Evolutionary conservation across 2,329 filamentous ascomycete species (phyloP).

Genomic region (Sporothrix sp.): DNA sequence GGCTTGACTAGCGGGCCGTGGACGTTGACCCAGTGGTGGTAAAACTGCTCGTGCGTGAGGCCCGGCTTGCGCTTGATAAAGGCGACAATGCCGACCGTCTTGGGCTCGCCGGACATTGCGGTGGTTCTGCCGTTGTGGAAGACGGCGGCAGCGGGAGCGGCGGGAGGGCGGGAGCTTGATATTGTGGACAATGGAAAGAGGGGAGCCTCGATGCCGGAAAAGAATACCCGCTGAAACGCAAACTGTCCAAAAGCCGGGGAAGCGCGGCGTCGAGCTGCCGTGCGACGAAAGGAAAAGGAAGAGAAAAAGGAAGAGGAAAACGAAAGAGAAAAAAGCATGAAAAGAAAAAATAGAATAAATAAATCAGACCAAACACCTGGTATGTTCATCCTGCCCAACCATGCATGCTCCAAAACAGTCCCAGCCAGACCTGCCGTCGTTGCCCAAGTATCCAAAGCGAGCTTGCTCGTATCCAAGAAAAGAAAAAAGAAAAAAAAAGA

Average conservation of each 20-base stretch:
- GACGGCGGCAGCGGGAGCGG: too few relatives aligned
- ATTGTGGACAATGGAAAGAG: background rate
- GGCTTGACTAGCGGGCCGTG: slow-evolving; percentile 26
- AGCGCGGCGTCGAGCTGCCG: too few relatives aligned
- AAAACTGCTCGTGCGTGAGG: slow-evolving; percentile 25
- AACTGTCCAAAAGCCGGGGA: too few relatives aligned
- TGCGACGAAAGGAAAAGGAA: background rate
- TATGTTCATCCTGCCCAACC: background rate
- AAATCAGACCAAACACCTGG: too few relatives aligned
- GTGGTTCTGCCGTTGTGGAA: background rate
- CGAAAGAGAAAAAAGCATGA: too few relatives aligned
- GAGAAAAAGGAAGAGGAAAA: background rate
- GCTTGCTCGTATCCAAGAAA: too few relatives aligned
- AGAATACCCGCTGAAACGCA: background rate
- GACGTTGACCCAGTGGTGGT: slow-evolving; percentile 26
- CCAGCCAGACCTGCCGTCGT: too few relatives aligned
- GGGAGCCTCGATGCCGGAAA: background rate
- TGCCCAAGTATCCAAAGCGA: too few relatives aligned
- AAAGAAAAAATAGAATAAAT: too few relatives aligned
- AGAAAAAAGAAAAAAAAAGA: background rate
- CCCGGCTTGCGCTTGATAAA: slow-evolving; percentile 18
- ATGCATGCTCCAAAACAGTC: background rate
- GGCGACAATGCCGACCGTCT: slow-evolving; percentile 9
- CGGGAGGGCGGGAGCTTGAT: too few relatives aligned
- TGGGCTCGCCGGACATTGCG: background rate